Percentiles rank a stretch among this genome's conserved stretches.
phyloP scores from a whole-genome alignment of 2,329 filamentous ascomycete species.

The Fusarium armeniacum region DNA sequence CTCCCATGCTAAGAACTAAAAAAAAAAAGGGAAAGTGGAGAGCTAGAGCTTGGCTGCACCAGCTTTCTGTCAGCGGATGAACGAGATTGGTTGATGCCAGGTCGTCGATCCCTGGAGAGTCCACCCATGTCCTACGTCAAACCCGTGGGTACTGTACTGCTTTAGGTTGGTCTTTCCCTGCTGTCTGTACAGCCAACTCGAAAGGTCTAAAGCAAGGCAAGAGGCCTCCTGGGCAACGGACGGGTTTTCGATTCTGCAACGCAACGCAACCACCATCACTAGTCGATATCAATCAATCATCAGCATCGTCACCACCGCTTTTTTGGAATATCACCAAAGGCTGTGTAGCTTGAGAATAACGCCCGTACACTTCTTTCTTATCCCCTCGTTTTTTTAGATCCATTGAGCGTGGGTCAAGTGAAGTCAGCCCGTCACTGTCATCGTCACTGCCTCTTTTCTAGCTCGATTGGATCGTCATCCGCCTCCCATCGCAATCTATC shows the following conservation, averaged over 20 bases:
- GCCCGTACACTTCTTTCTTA: constrained; percentile 13
- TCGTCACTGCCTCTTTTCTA: constrained; percentile 17
- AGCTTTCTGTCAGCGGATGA: constrained; percentile 3
- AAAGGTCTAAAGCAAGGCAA: constrained; percentile 18
- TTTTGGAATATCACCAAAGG: constrained; percentile 10
- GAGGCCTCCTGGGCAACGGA: constrained; percentile 41
- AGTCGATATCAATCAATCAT: constrained; percentile 15
- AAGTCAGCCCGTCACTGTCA: not conserved
- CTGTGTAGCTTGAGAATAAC: constrained; percentile 19
- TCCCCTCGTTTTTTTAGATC: constrained; percentile 9
- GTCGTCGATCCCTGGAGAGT: constrained; percentile 10
- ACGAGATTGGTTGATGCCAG: constrained; percentile 8
- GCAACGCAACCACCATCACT: constrained; percentile 24
- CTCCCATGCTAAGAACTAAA: constrained; percentile 7
- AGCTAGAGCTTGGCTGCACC: constrained; percentile 27
- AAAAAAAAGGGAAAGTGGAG: constrained; percentile 17
- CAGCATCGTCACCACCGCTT: constrained; percentile 19
- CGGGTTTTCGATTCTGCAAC: constrained; percentile 28
- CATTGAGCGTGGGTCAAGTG: constrained; percentile 22
- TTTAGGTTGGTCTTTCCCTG: constrained; percentile 3
- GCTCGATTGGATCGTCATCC: constrained; percentile 30
- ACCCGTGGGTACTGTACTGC: not conserved
- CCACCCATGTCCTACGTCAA: constrained; percentile 45
- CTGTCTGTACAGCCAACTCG: constrained; percentile 4
- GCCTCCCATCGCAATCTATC: constrained; percentile 5